Conservation (phyloP, 192 early-diverging fungal genomes). For the Piromyces finnis region DNA sequence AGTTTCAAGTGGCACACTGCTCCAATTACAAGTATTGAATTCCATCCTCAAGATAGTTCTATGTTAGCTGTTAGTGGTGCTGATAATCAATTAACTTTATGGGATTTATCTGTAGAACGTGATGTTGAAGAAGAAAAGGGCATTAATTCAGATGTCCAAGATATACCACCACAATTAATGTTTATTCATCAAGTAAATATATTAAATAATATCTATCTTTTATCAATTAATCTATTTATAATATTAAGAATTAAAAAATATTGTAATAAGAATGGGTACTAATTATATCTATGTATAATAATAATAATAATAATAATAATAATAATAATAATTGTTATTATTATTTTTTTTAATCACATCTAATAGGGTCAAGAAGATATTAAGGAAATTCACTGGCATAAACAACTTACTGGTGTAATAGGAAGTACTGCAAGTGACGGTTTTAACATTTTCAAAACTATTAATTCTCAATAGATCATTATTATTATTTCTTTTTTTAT, state of each 20-base stretch:
- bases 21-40: conserved; percentile 91
- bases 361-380: conserved; percentile 84
- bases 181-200: conserved; percentile 51
- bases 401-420: conserved; percentile 78
- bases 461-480: conserved; percentile 28
- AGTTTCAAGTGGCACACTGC: conserved; percentile 85
- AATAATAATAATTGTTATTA: not conserved
- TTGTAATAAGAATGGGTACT: too few species aligned
- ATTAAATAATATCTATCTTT: too few species aligned
- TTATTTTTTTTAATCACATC: conserved; percentile 23
- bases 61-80: conserved; percentile 78
- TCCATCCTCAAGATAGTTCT: conserved; percentile 83
- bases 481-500: too few species aligned
- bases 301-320: too few species aligned
- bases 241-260: too few species aligned
- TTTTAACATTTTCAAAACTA: conserved; percentile 97
- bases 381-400: conserved; percentile 96
- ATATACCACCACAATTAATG: conserved; percentile 85
- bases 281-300: too few species aligned
- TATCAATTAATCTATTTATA: too few species aligned
- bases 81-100: conserved; percentile 90
- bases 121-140: conserved; percentile 68
- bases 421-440: conserved; percentile 70
- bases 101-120: conserved; percentile 94
- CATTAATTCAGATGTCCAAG: conserved; percentile 31